Percentiles rank a stretch among this genome's conserved stretches.
Evolutionary conservation across 345 rosid genomes (phyloP).

Genomic region (Hevea brasiliensis): DNA sequence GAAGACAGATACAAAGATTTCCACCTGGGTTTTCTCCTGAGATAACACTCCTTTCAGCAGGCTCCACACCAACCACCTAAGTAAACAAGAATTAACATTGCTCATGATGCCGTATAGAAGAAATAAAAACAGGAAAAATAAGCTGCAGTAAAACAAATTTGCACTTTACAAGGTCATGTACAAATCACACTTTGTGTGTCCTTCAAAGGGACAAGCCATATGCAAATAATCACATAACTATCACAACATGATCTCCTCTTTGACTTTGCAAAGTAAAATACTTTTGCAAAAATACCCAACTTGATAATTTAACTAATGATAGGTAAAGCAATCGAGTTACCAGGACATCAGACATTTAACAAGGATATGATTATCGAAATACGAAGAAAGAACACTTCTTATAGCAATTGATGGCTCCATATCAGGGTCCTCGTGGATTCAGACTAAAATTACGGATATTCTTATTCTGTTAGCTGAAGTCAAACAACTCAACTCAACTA

Average conservation of each 20-base stretch:
- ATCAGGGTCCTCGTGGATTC: no score
- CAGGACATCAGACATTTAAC: background rate
- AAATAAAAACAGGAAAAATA: slow-evolving; percentile 1
- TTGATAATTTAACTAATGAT: background rate
- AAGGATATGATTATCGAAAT: background rate
- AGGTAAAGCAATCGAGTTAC: background rate
- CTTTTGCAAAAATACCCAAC: background rate
- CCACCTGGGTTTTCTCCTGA: slow-evolving; percentile 82
- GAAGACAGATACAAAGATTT: slow-evolving; percentile 14
- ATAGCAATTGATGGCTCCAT: background rate
- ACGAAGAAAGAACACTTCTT: background rate
- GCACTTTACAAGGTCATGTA: background rate
- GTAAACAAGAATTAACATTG: slow-evolving; percentile 18
- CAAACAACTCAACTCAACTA: no score
- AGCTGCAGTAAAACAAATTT: background rate
- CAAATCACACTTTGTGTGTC: background rate
- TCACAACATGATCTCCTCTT: background rate
- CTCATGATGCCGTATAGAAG: slow-evolving; percentile 9
- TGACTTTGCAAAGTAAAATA: background rate
- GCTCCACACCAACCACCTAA: slow-evolving; percentile 93
- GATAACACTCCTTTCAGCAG: slow-evolving; percentile 86
- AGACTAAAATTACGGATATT: no score
- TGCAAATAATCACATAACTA: background rate
- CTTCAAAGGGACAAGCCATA: background rate
- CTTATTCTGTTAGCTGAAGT: background rate